Evolutionary conservation across 2,329 filamentous ascomycete species (phyloP), one percentile per base, ranked within the genome.

Genomic region (Xylariaceae sp.): DNA sequence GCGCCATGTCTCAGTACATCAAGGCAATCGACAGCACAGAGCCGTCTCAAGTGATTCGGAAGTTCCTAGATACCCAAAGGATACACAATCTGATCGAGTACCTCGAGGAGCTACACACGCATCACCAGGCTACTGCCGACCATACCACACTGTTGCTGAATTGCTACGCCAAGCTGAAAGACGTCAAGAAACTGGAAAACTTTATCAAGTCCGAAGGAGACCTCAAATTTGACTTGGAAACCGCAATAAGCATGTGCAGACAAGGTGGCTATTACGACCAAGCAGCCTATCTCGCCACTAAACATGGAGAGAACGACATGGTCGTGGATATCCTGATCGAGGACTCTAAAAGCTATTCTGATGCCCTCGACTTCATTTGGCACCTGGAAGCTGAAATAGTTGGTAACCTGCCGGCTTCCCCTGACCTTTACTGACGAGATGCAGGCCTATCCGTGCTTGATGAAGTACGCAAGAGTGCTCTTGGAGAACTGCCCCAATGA

Each of bases 1-100:
- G 85, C 5, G 89, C 93, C n/a, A 98, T 98, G 93, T 83, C 93
- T 50, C 92, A 96, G 57, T 98, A 98, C 54, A 78, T 98, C 42
- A 83, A 87, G 47, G 90, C 93, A 0, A 95, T 98, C 39, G 89
- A 95, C 53, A 92, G 86, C 38, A 96, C 90, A 0, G 90, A 96
- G 51, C 90, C 90, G 5, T 95, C 90, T 2, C 90, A 95, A 53
- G 87, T 96, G 29, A 95, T 96, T 51, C 76, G 90, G 49, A 95
- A 94, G 77, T 98, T 94, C 51, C 71, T 98, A 23, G 92, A 98
- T 53, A 96, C 92, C 1, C 92, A 98, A 70, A 76, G 89, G 42
- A 95, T 98, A 60, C 88, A 95, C 50, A 98, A 96, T 53, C 68
- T 98, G 18, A 96, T 98, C 35, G 87, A 94, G 54, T 98, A 96